Evolutionary conservation across 345 rosid genomes (phyloP).

Genomic region (Lepidium aucheri): DNA sequence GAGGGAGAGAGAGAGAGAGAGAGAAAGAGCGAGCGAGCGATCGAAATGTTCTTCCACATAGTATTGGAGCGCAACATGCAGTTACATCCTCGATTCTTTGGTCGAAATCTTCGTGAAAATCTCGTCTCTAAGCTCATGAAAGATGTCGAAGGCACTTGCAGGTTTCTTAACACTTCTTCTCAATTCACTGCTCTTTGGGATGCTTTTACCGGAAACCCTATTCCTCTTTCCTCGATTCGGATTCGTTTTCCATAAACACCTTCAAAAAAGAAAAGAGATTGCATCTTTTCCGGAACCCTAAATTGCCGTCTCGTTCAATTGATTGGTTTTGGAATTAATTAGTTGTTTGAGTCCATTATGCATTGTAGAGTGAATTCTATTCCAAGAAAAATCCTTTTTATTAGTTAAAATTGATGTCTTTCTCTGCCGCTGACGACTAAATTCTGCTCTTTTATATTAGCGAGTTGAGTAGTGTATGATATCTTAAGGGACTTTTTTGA

Average conservation of each 20-base stretch:
- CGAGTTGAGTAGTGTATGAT: background rate
- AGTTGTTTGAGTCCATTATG: background rate
- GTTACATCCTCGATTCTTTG: slow-evolving; percentile 80
- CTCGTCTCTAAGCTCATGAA: slow-evolving; percentile 85
- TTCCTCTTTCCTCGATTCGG: background rate
- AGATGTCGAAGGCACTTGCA: slow-evolving; percentile 97
- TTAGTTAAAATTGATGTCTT: background rate
- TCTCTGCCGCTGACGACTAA: background rate
- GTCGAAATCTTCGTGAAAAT: slow-evolving; percentile 72
- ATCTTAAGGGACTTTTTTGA: background rate
- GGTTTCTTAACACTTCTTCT: slow-evolving; percentile 28
- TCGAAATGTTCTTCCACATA: slow-evolving; percentile 76
- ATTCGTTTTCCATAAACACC: background rate
- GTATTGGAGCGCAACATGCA: slow-evolving; percentile 89
- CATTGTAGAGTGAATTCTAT: background rate
- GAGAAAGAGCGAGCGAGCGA: background rate
- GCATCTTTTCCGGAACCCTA: slow-evolving; percentile 15
- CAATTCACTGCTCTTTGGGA: background rate
- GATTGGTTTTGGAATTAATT: background rate
- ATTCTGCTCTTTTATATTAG: background rate
- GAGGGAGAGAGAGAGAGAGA: background rate
- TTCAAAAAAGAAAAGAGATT: background rate
- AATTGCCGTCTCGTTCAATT: background rate
- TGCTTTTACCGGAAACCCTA: background rate
- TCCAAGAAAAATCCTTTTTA: background rate